These are phyloP conservation scores for Epichloe elymi DNA, from an alignment of 2,329 filamentous ascomycete species.

Conservation along the genomic window DNA sequence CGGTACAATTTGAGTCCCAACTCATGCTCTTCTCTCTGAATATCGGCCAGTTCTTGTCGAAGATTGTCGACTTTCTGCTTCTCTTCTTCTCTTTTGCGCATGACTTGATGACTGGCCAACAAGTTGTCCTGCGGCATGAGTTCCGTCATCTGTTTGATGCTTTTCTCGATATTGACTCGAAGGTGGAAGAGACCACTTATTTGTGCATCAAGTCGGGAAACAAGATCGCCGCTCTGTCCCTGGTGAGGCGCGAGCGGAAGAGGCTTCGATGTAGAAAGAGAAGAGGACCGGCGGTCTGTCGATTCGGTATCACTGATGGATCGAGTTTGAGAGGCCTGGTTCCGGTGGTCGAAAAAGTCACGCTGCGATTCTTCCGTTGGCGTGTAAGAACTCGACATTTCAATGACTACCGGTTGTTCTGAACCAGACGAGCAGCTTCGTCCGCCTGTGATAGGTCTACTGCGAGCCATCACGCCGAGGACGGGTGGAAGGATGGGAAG, in stretches of 20 bases:
- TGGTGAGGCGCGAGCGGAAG: slow-evolving; percentile 51
- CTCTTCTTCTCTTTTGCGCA: slow-evolving; percentile 40
- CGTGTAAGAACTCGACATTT: slow-evolving; percentile 12
- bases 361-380: not conserved
- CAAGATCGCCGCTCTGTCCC: slow-evolving; percentile 44
- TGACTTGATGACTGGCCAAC: slow-evolving; percentile 51
- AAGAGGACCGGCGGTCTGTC: slow-evolving; percentile 15
- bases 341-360: not conserved
- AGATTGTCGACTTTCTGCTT: slow-evolving; percentile 55
- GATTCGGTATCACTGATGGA: slow-evolving; percentile 3
- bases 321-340: not conserved
- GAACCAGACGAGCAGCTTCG: slow-evolving; percentile 10
- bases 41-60: slow-evolving; percentile 54
- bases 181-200: slow-evolving; percentile 53
- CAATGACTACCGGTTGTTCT: slow-evolving; percentile 17
- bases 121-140: slow-evolving; percentile 61
- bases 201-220: slow-evolving; percentile 52
- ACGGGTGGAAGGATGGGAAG: slow-evolving; percentile 13
- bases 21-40: slow-evolving; percentile 66
- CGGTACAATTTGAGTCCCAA: slow-evolving; percentile 61
- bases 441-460: slow-evolving; percentile 16
- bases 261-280: slow-evolving; percentile 37
- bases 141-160: slow-evolving; percentile 66
- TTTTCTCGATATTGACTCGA: slow-evolving; percentile 55
- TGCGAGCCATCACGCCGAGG: slow-evolving; percentile 19